phyloP scores from a whole-genome alignment of 176 grass and related monocot genomes.

The Oryza nivara region DNA sequence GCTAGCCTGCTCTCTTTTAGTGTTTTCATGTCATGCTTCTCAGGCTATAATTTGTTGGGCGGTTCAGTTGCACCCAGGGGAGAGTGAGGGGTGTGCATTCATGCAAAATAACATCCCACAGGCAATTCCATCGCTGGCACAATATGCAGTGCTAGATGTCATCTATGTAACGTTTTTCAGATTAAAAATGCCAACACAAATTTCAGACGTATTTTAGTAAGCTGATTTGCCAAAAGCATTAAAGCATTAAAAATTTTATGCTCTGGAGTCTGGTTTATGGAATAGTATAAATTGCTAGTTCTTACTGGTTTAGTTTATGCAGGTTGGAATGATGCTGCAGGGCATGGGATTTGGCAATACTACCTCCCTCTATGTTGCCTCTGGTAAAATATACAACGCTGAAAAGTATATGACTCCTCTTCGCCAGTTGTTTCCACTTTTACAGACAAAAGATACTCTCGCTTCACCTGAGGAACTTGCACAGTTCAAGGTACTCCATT shows the following conservation, averaged over 20 bases:
- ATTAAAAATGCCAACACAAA: constrained; percentile 10
- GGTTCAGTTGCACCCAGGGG: background rate
- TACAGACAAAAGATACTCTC: constrained; percentile 83
- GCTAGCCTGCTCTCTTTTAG: background rate
- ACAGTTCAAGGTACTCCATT: constrained; percentile 63
- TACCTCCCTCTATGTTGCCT: constrained; percentile 80
- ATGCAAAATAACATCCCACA: constrained; percentile 13
- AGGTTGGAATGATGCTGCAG: constrained; percentile 98
- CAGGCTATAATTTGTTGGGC: background rate
- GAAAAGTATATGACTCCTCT: constrained; percentile 82
- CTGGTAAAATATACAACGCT: constrained; percentile 80
- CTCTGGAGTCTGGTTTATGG: background rate
- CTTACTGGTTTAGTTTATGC: constrained; percentile 38
- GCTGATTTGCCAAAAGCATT: background rate
- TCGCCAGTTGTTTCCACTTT: constrained; percentile 73
- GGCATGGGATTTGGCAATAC: constrained; percentile 92
- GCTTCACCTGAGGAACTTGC: constrained; percentile 73
- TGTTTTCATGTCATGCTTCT: background rate
- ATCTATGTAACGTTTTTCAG: background rate
- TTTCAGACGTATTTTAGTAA: background rate
- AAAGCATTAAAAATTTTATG: background rate
- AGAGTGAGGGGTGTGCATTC: background rate
- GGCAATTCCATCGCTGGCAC: constrained; percentile 20
- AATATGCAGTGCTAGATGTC: background rate
- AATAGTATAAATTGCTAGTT: background rate